A percentile compares a stretch with the other conserved stretches of the same genome.
Evolutionary conservation across 768 basidiomycete genomes (phyloP).

Genomic region (Russula sp.): DNA sequence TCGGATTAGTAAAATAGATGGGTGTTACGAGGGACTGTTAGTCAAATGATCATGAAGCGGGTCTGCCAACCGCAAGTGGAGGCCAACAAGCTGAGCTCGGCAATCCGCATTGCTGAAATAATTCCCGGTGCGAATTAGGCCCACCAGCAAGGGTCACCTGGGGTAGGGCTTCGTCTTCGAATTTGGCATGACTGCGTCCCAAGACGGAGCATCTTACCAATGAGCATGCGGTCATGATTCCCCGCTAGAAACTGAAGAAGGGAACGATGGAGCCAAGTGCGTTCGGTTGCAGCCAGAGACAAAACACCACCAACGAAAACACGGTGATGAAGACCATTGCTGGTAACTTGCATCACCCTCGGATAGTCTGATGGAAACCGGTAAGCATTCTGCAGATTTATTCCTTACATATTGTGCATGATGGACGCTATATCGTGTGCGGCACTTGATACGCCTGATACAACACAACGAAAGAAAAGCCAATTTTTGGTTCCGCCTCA

Average conservation of each 20-base stretch:
- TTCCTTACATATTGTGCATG: too few species aligned
- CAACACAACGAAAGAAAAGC: too few species aligned
- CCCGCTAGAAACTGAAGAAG: not conserved
- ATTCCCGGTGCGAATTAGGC: too few species aligned
- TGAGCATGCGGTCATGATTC: not conserved
- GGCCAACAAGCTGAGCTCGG: not conserved
- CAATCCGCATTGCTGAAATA: not conserved
- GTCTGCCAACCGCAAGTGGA: not conserved
- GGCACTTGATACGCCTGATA: too few species aligned
- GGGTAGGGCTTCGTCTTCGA: not conserved
- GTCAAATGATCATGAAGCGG: not conserved
- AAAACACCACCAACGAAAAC: too few species aligned
- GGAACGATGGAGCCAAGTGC: not conserved
- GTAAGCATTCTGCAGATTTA: too few species aligned
- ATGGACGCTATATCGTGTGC: too few species aligned
- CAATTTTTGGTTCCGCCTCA: too few species aligned
- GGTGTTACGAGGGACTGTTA: not conserved
- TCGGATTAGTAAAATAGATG: not conserved
- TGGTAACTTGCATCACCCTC: too few species aligned
- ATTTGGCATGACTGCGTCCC: not conserved
- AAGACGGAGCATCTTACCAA: not conserved
- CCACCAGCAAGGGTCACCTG: too few species aligned
- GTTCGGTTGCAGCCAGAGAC: not conserved
- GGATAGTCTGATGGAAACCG: too few species aligned
- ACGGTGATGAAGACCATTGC: too few species aligned